phyloP scores from a whole-genome alignment of 805 yeast genomes.

The Lipomyces spencermartinsiae region DNA sequence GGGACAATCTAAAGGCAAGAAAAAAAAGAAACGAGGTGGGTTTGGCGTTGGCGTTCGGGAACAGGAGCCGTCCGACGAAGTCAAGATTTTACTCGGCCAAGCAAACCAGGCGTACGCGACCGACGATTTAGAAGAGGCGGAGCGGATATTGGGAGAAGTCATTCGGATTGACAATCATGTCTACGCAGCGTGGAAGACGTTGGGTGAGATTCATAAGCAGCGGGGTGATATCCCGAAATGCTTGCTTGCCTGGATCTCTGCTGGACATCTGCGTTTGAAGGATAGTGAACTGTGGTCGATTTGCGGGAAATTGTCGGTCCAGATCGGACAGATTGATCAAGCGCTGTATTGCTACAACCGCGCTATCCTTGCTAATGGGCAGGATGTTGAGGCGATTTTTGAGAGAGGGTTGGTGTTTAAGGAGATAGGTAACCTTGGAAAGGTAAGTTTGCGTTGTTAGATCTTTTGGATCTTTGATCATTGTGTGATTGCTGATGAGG shows the following conservation, averaged over 20 bases:
- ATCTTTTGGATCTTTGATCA: constrained; percentile 4
- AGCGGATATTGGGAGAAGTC: constrained; percentile 54
- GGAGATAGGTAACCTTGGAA: constrained; percentile 66
- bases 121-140: constrained; percentile 53
- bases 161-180: constrained; percentile 78
- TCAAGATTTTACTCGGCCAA: constrained; percentile 64
- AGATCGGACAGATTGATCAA: constrained; percentile 65
- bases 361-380: constrained; percentile 59
- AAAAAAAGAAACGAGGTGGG: constrained; percentile 11
- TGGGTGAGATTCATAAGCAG: constrained; percentile 80
- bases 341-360: constrained; percentile 79
- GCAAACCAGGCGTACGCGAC: constrained; percentile 85
- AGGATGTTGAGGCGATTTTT: constrained; percentile 61
- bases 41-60: constrained; percentile 23
- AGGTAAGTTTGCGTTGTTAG: constrained; percentile 42
- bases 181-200: constrained; percentile 82
- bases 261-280: constrained; percentile 76
- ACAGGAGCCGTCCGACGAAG: constrained; percentile 60
- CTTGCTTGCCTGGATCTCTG: constrained; percentile 80
- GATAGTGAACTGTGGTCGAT: constrained; percentile 80
- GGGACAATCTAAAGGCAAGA: constrained; percentile 5
- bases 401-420: constrained; percentile 72
- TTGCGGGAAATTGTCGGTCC: constrained; percentile 56
- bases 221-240: constrained; percentile 73
- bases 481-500: not conserved